A percentile compares a stretch with the other conserved stretches of the same genome.
Conservation (phyloP, 2,329 filamentous ascomycete genomes). For the Uncinocarpus reesii region DNA sequence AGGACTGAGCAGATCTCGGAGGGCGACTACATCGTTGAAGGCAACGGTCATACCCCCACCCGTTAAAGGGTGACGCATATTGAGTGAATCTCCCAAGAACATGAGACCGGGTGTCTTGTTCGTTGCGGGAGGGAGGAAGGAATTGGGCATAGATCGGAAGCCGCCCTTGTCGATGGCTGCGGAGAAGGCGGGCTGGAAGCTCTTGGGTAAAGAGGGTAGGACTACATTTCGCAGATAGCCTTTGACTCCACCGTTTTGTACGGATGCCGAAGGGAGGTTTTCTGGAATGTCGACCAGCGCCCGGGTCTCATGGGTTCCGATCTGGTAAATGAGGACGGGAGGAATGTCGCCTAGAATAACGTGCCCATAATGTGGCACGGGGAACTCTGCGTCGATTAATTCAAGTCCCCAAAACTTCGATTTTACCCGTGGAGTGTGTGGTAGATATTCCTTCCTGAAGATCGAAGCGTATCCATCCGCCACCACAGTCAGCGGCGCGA, state of each 20-base stretch:
- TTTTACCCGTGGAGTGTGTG: conserved; percentile 56
- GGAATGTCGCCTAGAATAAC: conserved; percentile 70
- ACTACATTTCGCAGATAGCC: conserved; percentile 71
- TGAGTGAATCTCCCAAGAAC: conserved; percentile 86
- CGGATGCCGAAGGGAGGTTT: conserved; percentile 60
- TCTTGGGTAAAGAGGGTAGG: conserved; percentile 62
- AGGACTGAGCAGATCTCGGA: conserved; percentile 64
- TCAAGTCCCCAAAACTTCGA: conserved; percentile 93
- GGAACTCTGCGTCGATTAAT: conserved; percentile 74
- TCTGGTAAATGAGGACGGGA: conserved; percentile 90
- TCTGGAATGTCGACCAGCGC: conserved; percentile 80
- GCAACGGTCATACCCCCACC: conserved; percentile 98
- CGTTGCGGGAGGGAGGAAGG: conserved; percentile 72
- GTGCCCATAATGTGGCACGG: conserved; percentile 66
- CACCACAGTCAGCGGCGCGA: conserved; percentile 76
- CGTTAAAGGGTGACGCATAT: conserved; percentile 98
- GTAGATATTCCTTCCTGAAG: conserved; percentile 72
- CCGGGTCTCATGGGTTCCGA: conserved; percentile 86
- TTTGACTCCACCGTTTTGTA: conserved; percentile 70
- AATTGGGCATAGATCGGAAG: conserved; percentile 90
- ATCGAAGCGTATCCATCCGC: conserved; percentile 88
- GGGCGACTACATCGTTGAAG: conserved; percentile 77
- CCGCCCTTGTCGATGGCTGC: conserved; percentile 67
- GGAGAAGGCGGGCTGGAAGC: conserved; percentile 62
- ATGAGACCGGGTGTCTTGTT: conserved; percentile 63